Evolutionary conservation across 2,329 filamentous ascomycete species (phyloP).

Genomic region (Ophiostoma perfectum): DNA sequence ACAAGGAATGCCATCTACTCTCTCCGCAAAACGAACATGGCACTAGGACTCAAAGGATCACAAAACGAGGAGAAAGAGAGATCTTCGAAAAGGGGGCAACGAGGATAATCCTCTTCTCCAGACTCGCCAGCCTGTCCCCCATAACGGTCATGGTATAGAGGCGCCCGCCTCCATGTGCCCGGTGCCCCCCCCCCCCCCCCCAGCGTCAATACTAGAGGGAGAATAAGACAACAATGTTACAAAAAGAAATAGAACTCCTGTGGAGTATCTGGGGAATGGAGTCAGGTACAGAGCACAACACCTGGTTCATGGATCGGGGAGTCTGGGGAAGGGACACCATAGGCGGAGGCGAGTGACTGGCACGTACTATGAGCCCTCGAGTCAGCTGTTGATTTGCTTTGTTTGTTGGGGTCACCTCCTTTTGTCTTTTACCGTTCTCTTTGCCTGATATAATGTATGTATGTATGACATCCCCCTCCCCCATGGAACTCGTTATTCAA

Average conservation of each 20-base stretch:
- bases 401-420: not conserved
- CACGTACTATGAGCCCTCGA: not conserved
- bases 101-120: not conserved
- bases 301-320: not conserved
- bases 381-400: not conserved
- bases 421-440: not conserved
- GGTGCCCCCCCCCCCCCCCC: not conserved
- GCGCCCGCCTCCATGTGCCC: slow-evolving; percentile 8
- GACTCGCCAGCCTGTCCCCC: not conserved
- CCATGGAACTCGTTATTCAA: not conserved
- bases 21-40: not conserved
- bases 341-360: not conserved
- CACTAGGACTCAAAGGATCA: not conserved
- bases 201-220: too few relatives aligned
- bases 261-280: not conserved
- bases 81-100: slow-evolving; percentile 14
- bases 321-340: not conserved
- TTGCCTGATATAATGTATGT: not conserved
- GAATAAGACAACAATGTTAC: not conserved
- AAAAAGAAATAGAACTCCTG: not conserved
- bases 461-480: not conserved
- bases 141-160: not conserved
- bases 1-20: slow-evolving; percentile 4
- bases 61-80: not conserved
- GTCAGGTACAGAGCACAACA: not conserved